These are phyloP conservation scores for Fomitopsis schrenkii DNA, from an alignment of 1,284 basidiomycete genomes.

Conservation along the genomic window DNA sequence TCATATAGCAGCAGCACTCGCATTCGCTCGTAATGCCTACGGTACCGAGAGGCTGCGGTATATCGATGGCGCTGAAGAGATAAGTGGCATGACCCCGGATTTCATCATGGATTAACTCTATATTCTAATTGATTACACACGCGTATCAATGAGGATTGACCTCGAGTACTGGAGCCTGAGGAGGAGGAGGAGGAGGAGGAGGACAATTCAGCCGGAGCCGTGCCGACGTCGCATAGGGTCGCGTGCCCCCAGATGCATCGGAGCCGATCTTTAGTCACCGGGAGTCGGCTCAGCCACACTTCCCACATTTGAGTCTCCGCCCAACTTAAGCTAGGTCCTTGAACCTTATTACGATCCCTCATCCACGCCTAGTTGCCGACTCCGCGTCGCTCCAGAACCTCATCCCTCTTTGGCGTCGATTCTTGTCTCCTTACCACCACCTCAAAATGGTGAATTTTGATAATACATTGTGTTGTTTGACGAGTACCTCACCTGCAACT, in stretches of 20 bases:
- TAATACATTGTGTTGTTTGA: not conserved
- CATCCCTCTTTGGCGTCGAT: constrained; percentile 20
- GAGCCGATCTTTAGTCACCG: not conserved
- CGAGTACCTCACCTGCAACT: not conserved
- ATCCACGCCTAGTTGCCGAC: constrained; percentile 26
- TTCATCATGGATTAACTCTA: too few relatives aligned
- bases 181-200: too few relatives aligned
- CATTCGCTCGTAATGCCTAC: too few relatives aligned
- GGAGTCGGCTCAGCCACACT: constrained; percentile 9
- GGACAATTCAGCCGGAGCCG: too few relatives aligned
- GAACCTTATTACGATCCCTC: constrained; percentile 26
- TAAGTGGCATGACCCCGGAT: too few relatives aligned
- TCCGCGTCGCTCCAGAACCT: constrained; percentile 25
- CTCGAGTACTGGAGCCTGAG: too few relatives aligned
- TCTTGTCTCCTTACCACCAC: constrained; percentile 13
- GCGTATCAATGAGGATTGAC: too few relatives aligned
- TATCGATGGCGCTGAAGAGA: too few relatives aligned
- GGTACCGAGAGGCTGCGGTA: too few relatives aligned
- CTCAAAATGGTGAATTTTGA: constrained; percentile 25
- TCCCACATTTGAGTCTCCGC: constrained; percentile 20
- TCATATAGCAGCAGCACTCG: too few relatives aligned
- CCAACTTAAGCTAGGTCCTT: constrained; percentile 10
- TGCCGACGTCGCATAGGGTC: too few relatives aligned
- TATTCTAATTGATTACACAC: too few relatives aligned
- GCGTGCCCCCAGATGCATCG: not conserved